phyloP scores from a whole-genome alignment of 2,329 filamentous ascomycete species.

The Sclerotinia spermophila region DNA sequence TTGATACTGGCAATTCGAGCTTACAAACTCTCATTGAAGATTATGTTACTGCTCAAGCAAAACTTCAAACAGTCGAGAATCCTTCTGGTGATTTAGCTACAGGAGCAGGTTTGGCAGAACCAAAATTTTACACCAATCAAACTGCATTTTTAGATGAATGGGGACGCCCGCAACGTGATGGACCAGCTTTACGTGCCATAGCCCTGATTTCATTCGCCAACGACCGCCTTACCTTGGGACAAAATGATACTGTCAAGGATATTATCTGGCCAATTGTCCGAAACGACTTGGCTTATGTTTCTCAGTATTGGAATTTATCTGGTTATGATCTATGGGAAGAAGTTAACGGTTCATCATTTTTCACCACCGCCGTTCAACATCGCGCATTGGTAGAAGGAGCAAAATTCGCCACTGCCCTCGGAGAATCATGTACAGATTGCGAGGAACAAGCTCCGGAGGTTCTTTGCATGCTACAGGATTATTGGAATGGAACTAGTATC shows the following conservation, averaged over 20 bases:
- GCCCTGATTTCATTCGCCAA: slow-evolving; percentile 69
- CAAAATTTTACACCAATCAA: slow-evolving; percentile 66
- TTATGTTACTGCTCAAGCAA: slow-evolving; percentile 64
- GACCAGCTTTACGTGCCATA: slow-evolving; percentile 72
- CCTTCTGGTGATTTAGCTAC: slow-evolving; percentile 43
- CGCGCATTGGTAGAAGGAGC: slow-evolving; percentile 59
- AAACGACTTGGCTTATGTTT: slow-evolving; percentile 72
- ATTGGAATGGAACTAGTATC: slow-evolving; percentile 66
- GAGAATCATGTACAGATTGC: slow-evolving; percentile 57
- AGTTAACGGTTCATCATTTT: slow-evolving; percentile 71
- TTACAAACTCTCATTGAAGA: slow-evolving; percentile 55
- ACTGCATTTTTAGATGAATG: slow-evolving; percentile 56
- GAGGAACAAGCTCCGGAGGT: slow-evolving; percentile 61
- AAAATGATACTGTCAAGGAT: slow-evolving; percentile 40
- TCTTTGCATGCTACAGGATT: slow-evolving; percentile 70
- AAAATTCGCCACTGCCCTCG: slow-evolving; percentile 59
- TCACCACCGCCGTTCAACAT: slow-evolving; percentile 67
- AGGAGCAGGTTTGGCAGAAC: slow-evolving; percentile 59
- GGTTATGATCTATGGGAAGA: slow-evolving; percentile 83
- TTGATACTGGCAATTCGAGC: slow-evolving; percentile 58
- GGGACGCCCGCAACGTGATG: slow-evolving; percentile 72
- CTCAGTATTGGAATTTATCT: slow-evolving; percentile 63
- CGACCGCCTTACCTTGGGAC: slow-evolving; percentile 63
- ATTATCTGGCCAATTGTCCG: slow-evolving; percentile 70
- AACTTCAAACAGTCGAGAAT: slow-evolving; percentile 55